Percentiles rank a stretch among this genome's conserved stretches.
These are phyloP conservation scores for Myxozyma geophila DNA, from an alignment of 805 yeast genomes.

Conservation along the genomic window DNA sequence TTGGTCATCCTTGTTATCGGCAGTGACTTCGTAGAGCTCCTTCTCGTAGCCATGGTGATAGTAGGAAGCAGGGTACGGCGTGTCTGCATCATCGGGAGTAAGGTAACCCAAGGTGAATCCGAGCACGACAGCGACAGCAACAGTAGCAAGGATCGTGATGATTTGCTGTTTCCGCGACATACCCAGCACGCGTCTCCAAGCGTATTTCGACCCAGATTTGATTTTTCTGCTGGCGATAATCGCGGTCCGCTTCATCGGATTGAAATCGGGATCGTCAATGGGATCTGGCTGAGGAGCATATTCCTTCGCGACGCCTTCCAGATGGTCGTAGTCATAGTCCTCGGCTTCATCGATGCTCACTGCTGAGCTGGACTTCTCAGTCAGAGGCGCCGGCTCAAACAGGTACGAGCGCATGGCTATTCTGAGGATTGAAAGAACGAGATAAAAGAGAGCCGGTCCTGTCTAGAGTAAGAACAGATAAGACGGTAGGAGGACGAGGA, in stretches of 20 bases:
- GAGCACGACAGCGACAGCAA: slow-evolving; percentile 26
- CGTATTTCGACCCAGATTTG: background rate
- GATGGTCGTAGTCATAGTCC: slow-evolving; percentile 32
- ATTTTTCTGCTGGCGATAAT: slow-evolving; percentile 6
- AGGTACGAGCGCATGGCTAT: slow-evolving; percentile 31
- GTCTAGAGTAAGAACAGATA: background rate
- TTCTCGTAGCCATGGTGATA: slow-evolving; percentile 17
- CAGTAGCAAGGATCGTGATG: slow-evolving; percentile 18
- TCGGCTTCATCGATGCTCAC: slow-evolving; percentile 33
- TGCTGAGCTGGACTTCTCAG: slow-evolving; percentile 21
- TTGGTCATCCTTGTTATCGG: slow-evolving; percentile 10
- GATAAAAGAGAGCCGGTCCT: slow-evolving; percentile 2
- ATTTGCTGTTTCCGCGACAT: slow-evolving; percentile 29
- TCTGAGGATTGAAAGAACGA: background rate
- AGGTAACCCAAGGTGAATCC: slow-evolving; percentile 34
- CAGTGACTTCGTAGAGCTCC: slow-evolving; percentile 13
- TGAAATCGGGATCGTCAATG: slow-evolving; percentile 9
- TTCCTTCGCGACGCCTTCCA: slow-evolving; percentile 37
- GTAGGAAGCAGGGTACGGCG: slow-evolving; percentile 30
- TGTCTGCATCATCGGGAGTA: slow-evolving; percentile 34
- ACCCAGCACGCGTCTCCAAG: slow-evolving; percentile 22
- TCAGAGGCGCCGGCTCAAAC: slow-evolving; percentile 31
- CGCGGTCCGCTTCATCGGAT: slow-evolving; percentile 14
- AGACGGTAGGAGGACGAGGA: background rate
- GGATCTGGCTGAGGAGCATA: slow-evolving; percentile 26